Evolutionary conservation across 805 yeast species (phyloP).

Genomic region (Pichia nanzhaoensis): DNA sequence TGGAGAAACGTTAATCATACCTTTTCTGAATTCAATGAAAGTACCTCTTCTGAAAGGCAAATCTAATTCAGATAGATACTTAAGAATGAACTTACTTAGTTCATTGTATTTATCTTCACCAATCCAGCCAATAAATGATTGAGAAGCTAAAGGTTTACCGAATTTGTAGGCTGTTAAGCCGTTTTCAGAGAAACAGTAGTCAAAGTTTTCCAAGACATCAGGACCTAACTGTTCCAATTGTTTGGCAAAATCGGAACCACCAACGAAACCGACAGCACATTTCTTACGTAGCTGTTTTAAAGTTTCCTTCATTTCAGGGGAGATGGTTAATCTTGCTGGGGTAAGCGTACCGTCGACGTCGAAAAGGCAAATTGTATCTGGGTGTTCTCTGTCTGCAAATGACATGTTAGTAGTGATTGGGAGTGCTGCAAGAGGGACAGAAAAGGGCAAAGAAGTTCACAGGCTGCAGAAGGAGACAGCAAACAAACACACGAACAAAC

Average conservation of each 20-base stretch:
- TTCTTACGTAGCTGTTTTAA: slow-evolving; percentile 77
- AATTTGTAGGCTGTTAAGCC: slow-evolving; percentile 95
- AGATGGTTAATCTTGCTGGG: slow-evolving; percentile 75
- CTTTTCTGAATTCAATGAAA: slow-evolving; percentile 97
- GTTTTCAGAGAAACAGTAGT: slow-evolving; percentile 94
- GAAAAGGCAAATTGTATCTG: slow-evolving; percentile 83
- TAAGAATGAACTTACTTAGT: slow-evolving; percentile 77
- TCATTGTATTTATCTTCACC: slow-evolving; percentile 93
- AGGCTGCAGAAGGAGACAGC: too few species aligned
- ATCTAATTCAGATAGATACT: slow-evolving; percentile 78
- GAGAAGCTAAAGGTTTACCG: slow-evolving; percentile 84
- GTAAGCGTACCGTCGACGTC: slow-evolving; percentile 99
- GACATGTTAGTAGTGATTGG: slow-evolving; percentile 19
- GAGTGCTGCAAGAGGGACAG: not conserved
- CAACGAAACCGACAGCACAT: slow-evolving; percentile 94
- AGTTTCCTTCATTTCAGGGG: slow-evolving; percentile 70
- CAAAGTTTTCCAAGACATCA: slow-evolving; percentile 71
- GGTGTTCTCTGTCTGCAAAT: slow-evolving; percentile 69
- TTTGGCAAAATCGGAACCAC: slow-evolving; percentile 91
- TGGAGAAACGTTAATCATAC: slow-evolving; percentile 98
- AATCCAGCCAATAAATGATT: slow-evolving; percentile 90
- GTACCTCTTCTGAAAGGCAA: slow-evolving; percentile 98
- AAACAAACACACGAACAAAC: not conserved
- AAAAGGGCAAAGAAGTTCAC: not conserved
- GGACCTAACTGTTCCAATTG: slow-evolving; percentile 95